These are phyloP conservation scores for Globisporangium cylindrosporum DNA, from an alignment of 352 stramenopile genomes.

Conservation along the genomic window DNA sequence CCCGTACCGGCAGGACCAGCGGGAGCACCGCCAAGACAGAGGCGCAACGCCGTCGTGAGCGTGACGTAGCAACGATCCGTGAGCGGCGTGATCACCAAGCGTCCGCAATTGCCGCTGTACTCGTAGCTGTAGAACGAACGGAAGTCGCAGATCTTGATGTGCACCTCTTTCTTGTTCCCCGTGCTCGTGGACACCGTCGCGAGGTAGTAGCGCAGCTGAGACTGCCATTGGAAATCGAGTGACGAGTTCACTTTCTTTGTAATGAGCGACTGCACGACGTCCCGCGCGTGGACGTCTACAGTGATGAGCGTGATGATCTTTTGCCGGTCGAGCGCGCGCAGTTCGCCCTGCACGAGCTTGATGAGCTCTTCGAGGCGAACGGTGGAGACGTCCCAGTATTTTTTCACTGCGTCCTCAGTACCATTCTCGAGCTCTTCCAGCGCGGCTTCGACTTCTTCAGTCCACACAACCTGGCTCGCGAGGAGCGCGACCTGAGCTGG, in stretches of 20 bases:
- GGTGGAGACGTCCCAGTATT: slow-evolving; percentile 92
- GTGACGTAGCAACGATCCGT: slow-evolving; percentile 87
- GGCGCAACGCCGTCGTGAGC: slow-evolving; percentile 70
- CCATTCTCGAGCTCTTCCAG: slow-evolving; percentile 95
- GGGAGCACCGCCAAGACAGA: slow-evolving; percentile 78
- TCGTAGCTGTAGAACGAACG: slow-evolving; percentile 94
- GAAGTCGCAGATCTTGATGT: slow-evolving; percentile 92
- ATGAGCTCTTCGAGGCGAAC: slow-evolving; percentile 91
- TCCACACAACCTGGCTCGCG: slow-evolving; percentile 93
- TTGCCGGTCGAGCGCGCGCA: slow-evolving; percentile 63
- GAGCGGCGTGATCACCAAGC: slow-evolving; percentile 80
- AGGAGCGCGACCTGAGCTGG: slow-evolving; percentile 78
- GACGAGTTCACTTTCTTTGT: slow-evolving; percentile 91
- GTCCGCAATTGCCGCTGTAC: slow-evolving; percentile 94
- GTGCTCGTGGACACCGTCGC: slow-evolving; percentile 43
- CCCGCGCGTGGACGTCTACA: slow-evolving; percentile 95
- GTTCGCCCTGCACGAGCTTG: slow-evolving; percentile 88
- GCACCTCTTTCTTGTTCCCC: slow-evolving; percentile 58
- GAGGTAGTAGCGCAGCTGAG: slow-evolving; percentile 93
- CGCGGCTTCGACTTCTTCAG: slow-evolving; percentile 87
- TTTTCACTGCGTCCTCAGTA: slow-evolving; percentile 94
- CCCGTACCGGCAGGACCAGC: slow-evolving; percentile 79
- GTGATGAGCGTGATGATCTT: slow-evolving; percentile 98
- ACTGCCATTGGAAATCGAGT: slow-evolving; percentile 94
- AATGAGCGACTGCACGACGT: slow-evolving; percentile 92